Base-by-base conservation (phyloP, 129 eudicot species). In the Flaveria robusta region DNA sequence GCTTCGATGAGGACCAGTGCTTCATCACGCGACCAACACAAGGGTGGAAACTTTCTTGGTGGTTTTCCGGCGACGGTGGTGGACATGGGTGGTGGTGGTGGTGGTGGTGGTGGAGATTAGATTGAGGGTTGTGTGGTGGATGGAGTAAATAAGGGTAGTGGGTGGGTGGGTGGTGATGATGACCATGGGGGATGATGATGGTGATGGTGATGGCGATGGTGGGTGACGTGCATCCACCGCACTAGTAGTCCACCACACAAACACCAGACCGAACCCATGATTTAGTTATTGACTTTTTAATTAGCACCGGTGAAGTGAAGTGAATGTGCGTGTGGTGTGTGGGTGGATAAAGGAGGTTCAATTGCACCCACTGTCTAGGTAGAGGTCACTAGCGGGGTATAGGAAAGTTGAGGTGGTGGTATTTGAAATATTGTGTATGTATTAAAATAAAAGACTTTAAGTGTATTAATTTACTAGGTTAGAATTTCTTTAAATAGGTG, bases 1-100 rank as follows among this genome's bases (percentile, higher is more conserved):
- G 95, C 91, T 45, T 90, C 96, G 78, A 93, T 90, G 19, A 93
- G 75, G 5, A 87, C 92, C 1, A 89, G 47, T 9, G 98, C 87
- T 56, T 93, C 98, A 41, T 90, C 98, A 8, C 89, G 95, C 15
- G 97, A 85, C 98, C 98, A 93, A 76, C 97, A 93, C 78, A 95
- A 92, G 76, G 98, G 96, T n/a, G 98, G 98, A 22, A 93, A 91
- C 41, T 80, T 88, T 49, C 97, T 81, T 9, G 71, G 72, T 0
- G 90, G 78, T 47, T 91, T 86, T 0, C 75, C 83, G 66, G 78
- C 74, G 69, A 14, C 80, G 73, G 72, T 41, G 69, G 85, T 45
- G 37, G 86, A 71, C 72, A 66, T 78, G 77, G 64, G 75, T 71
- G 73, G 55, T 70, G 74, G 43, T 71, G 41, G 29, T 60, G 70